Evolutionary conservation across 768 basidiomycete species (phyloP).

Genomic region (Solioccasus polychromus): DNA sequence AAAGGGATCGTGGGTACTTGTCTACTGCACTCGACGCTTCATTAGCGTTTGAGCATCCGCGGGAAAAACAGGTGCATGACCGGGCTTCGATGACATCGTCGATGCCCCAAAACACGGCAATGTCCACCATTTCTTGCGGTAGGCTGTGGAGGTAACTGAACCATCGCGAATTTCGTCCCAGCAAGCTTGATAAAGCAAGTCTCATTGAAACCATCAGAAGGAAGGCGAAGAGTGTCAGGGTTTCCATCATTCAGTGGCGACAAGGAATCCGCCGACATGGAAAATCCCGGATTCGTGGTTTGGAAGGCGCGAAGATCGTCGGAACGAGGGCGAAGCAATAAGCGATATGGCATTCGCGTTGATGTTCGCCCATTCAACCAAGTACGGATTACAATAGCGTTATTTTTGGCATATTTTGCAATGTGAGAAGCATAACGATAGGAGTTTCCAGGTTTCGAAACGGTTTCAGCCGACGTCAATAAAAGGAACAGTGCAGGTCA

Average conservation of each 20-base stretch:
- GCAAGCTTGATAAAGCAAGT: constrained; percentile 39
- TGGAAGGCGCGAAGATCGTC: constrained; percentile 11
- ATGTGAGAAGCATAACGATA: constrained; percentile 13
- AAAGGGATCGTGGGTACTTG: neutral
- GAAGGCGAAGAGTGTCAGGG: constrained; percentile 1
- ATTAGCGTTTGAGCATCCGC: constrained; percentile 10
- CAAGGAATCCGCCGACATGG: constrained; percentile 12
- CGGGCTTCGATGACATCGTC: constrained; percentile 18
- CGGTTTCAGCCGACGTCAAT: constrained; percentile 13
- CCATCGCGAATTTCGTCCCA: constrained; percentile 53
- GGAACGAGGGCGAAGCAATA: constrained; percentile 13
- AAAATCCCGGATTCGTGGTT: constrained; percentile 27
- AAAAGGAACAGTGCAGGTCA: constrained; percentile 8
- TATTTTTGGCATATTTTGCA: constrained; percentile 17
- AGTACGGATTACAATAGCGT: constrained; percentile 5
- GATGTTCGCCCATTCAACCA: constrained; percentile 24
- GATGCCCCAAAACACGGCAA: constrained; percentile 61
- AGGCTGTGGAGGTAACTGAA: constrained; percentile 64
- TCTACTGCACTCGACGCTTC: constrained; percentile 5
- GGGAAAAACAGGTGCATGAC: constrained; percentile 17
- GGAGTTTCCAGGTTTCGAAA: constrained; percentile 4
- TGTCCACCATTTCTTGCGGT: constrained; percentile 47
- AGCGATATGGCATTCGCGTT: constrained; percentile 15
- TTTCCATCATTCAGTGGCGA: constrained; percentile 7
- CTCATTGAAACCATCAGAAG: constrained; percentile 4